Evolutionary conservation across 495 filamentous ascomycete genomes (phyloP).

Genomic region (Viridothelium virens): DNA sequence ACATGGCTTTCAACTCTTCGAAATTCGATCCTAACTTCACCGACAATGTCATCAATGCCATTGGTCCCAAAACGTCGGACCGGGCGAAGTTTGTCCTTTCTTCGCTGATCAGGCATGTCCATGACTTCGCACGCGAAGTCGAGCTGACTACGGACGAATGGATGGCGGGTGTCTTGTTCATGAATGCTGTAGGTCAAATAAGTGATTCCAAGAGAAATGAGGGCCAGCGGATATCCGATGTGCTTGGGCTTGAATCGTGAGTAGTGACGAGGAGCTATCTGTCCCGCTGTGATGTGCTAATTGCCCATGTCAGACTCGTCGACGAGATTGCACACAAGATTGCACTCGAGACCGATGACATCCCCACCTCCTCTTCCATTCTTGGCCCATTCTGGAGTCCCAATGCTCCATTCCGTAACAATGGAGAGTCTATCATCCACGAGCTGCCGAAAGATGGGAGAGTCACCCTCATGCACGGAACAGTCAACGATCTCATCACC

Average conservation of each 20-base stretch:
- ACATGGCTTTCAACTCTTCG: constrained; percentile 17
- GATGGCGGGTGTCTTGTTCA: constrained; percentile 65
- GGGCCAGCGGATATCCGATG: constrained; percentile 67
- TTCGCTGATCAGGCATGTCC: constrained; percentile 63
- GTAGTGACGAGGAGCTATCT: constrained; percentile 22
- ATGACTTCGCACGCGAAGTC: constrained; percentile 77
- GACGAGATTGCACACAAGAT: constrained; percentile 80
- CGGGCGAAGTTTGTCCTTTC: constrained; percentile 59
- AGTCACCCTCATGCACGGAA: constrained; percentile 67
- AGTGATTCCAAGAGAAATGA: constrained; percentile 60
- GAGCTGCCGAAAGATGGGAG: constrained; percentile 44
- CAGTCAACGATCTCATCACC: constrained; percentile 63
- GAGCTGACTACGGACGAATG: constrained; percentile 74
- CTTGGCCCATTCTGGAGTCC: constrained; percentile 84
- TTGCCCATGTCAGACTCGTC: constrained; percentile 48
- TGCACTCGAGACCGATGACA: constrained; percentile 48
- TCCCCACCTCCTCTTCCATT: constrained; percentile 74
- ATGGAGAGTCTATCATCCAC: constrained; percentile 62
- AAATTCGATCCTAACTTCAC: constrained; percentile 64
- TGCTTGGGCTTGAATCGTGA: constrained; percentile 75
- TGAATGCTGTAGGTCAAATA: constrained; percentile 45
- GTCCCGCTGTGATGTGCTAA: background rate
- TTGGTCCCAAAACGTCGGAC: constrained; percentile 63
- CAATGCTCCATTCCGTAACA: constrained; percentile 67
- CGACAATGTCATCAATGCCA: constrained; percentile 61